Evolutionary conservation across 1,139 yeast genomes (phyloP).

Genomic region (Candida mesenterica): DNA sequence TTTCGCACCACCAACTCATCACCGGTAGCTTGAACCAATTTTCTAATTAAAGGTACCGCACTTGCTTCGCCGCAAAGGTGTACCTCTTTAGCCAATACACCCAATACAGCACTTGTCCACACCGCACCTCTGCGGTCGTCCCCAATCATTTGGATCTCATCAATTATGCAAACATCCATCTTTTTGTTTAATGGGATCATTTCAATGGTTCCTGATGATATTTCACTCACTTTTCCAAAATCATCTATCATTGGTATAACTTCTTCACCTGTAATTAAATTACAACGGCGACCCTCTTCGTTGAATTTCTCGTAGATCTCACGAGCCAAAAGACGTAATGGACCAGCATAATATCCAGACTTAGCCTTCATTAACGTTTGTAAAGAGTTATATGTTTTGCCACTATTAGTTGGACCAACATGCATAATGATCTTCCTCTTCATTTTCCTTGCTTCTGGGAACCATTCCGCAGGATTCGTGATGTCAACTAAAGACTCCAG

Average conservation of each 20-base stretch:
- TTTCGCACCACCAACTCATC: conserved; percentile 68
- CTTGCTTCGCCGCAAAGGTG: conserved; percentile 94
- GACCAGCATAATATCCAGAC: conserved; percentile 95
- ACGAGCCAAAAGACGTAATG: conserved; percentile 82
- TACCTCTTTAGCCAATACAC: conserved; percentile 80
- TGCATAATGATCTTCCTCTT: conserved; percentile 81
- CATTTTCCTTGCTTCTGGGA: conserved; percentile 79
- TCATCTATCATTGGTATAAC: conserved; percentile 68
- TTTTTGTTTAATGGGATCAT: conserved; percentile 72
- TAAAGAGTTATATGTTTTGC: conserved; percentile 88
- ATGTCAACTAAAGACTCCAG: conserved; percentile 41
- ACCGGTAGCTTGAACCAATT: conserved; percentile 67
- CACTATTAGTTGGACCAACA: conserved; percentile 96
- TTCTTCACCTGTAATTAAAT: conserved; percentile 92
- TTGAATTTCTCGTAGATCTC: conserved; percentile 86
- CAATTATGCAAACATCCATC: conserved; percentile 87
- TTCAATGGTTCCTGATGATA: conserved; percentile 90
- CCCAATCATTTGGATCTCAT: conserved; percentile 94
- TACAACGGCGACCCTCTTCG: conserved; percentile 64
- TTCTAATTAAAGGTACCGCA: conserved; percentile 62
- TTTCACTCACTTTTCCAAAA: conserved; percentile 65
- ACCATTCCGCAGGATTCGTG: conserved; percentile 81
- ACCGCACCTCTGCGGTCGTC: conserved; percentile 85
- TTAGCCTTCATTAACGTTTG: conserved; percentile 62
- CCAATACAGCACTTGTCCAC: conserved; percentile 90